Base-by-base conservation (phyloP, 371 early-diverging fungal genomes). In the Mortierella sp. region DNA sequence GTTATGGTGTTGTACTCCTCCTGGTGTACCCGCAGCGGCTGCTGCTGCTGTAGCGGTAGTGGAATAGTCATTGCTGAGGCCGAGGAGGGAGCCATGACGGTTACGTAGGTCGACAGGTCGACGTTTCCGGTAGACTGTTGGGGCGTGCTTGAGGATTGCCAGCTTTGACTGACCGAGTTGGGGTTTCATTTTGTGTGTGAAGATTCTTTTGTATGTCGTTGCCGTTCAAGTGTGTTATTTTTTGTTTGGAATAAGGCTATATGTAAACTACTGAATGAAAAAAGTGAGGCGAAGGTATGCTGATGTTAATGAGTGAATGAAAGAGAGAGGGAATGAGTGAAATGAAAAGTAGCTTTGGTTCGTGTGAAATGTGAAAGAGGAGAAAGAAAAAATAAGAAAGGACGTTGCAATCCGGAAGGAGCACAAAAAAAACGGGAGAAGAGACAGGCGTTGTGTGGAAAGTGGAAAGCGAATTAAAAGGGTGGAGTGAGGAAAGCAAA, bases 151-250 rank as follows among this genome's bases (percentile, higher is more conserved):
- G 19, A 84, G 73, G 54, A 84, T 80, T 14, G 84, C 44, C 16
- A 84, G 80, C 58, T 78, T 77, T 55, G 84, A 80, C 70, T 84
- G 77, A 16, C 80, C 84, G 34, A 84, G 42, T n/a, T 80, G 74
- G 31, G 84, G 84, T 47, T 84, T 84, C 84, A 84, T 84, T 60
- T 60, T 60, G 42, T 38, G 42, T 48, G 48, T 14, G 48, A 48
- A 5, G 48, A 48, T 60, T 21, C 54, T 54, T 54, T 54, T 54
- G 13, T 54, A 38, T 38, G 42, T 54, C 1, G 1, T 54, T 54
- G 16, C 24, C 1, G 54, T 1, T 24, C 24, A 48, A 48, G 26
- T 21, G n/a, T 57, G 24, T 21, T 24, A 16, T 21, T 19, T 54
- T 21, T 21, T 54, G 19, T 14, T 57, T 3, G n/a, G 26, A 55